Evolutionary conservation across 116 monocot species (phyloP), one percentile per base, ranked within the genome.

Genomic region (Phalaenopsis hybrid): DNA sequence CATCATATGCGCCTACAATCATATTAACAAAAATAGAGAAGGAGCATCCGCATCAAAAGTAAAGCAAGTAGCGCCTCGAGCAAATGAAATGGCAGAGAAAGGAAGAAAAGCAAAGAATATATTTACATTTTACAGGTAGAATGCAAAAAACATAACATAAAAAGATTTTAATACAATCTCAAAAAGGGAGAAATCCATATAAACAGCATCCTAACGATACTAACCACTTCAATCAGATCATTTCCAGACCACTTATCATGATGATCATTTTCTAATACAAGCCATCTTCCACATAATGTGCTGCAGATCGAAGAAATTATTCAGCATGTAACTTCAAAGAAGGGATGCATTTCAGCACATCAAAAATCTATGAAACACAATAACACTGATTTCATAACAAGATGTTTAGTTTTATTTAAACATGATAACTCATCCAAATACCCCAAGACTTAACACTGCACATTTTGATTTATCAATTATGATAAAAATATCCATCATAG

Each of bases 211-310:
- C 28, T 12, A 8, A 51, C 51, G 41, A 55, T 43, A 83, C 88
- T 77, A 79, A 95, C 91, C 94, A 93, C 67, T 82, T 93, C 86
- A 78, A 94, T 82, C 44, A 82, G 63, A 84, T 87, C 86, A 82
- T 90, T 83, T 77, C 12, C 37, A 17, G 85, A 81, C 44, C n/a
- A 77, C 80, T 45, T 81, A 86, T 90, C 82, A 45, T 80, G 79
- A 82, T 91, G 84, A 43, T 83, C 92, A 80, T 88, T 93, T 74
- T 94, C 96, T 87, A 94, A 81, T 76, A 83, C 49, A 82, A 94
- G 84, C 85, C 90, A 89, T 31, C 90, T 81, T 67, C 89, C 95
- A 86, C 59, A 81, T 0, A 75, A 46, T 21, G 21, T 45, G 44
- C 44, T 75, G n/a, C 18, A 75, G 20, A n/a, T 46, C 44, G 45